Base-by-base conservation (phyloP, 2,329 filamentous ascomycete species). In the Apiospora arundinis region DNA sequence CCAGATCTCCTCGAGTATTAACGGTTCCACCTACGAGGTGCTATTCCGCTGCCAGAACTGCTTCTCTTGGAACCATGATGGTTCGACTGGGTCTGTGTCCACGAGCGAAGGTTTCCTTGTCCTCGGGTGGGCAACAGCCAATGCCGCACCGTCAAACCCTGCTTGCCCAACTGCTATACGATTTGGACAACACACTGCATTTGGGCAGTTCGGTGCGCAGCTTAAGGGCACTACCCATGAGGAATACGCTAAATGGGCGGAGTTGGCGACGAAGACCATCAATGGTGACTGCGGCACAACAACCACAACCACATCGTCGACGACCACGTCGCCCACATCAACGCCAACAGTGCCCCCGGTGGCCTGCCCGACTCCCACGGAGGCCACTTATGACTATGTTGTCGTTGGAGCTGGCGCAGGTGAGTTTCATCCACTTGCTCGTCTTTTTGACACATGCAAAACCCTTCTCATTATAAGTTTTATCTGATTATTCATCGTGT, bases 21-120 rank as follows among this genome's bases (percentile, higher is more conserved):
- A 87, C 72, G 85, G 84, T 18, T 89, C 86, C 28, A 83, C 87
- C 73, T 93, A 89, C 78, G 87, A 88, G 71, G 77, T 92, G 68
- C 85, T 92, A 37, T 93, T 92, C 81, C 86, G 89, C 67, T 93
- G 91, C 80, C 78, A 90, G 74, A 85, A 85, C 73, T 91, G 89
- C 78, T 84, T 89, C 69, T 77, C 83, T 1, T 90, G 88, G 86
- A 81, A 87, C 74, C 83, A 89, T 40, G 82, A 86, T n/a, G 86
- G 85, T 21, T 80, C 81, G 56, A 81, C 77, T 0, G 83, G 83
- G 1, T 81, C 80, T 11, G 82, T 85, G 1, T 80, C 81, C 4
- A 89, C 88, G 16, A 85, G 78, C 52, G 75, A 75, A 0, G 84
- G 85, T 1, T 74, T 78, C 37, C 80, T 87, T 16, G 78, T 89